Evolutionary conservation across 495 filamentous ascomycete species (phyloP).

Genomic region (Neurospora sp.): DNA sequence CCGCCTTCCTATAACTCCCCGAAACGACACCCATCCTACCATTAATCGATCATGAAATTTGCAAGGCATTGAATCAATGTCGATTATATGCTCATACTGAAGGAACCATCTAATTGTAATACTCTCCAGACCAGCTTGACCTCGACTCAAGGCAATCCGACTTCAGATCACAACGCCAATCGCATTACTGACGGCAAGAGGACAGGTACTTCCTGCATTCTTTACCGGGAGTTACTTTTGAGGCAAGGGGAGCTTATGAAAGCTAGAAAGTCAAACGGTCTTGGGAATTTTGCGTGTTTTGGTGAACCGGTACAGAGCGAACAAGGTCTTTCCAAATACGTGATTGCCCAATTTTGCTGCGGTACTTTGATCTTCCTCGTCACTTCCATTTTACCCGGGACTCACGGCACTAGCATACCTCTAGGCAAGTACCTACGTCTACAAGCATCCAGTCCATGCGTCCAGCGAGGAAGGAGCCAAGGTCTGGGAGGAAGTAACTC

Average conservation of each 20-base stretch:
- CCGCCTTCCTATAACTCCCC: background rate
- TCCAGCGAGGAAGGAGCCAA: background rate
- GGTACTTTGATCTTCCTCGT: background rate
- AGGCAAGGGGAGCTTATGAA: background rate
- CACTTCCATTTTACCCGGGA: background rate
- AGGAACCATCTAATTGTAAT: background rate
- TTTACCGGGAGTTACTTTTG: background rate
- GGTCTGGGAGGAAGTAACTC: background rate
- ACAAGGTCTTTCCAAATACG: background rate
- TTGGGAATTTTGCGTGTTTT: background rate
- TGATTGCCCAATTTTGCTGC: background rate
- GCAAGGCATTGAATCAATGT: background rate
- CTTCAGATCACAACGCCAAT: background rate
- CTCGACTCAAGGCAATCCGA: background rate
- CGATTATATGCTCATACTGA: background rate
- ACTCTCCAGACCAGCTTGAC: background rate
- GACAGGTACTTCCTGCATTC: background rate
- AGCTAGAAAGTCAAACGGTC: background rate
- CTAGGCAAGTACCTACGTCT: background rate
- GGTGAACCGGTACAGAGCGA: background rate
- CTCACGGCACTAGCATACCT: background rate
- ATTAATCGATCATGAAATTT: rapidly evolving
- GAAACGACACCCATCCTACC: background rate
- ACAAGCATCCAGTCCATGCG: background rate
- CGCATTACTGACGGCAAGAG: background rate